Evolutionary conservation across 2,329 filamentous ascomycete genomes (phyloP).

Genomic region (Xylaria sp.): DNA sequence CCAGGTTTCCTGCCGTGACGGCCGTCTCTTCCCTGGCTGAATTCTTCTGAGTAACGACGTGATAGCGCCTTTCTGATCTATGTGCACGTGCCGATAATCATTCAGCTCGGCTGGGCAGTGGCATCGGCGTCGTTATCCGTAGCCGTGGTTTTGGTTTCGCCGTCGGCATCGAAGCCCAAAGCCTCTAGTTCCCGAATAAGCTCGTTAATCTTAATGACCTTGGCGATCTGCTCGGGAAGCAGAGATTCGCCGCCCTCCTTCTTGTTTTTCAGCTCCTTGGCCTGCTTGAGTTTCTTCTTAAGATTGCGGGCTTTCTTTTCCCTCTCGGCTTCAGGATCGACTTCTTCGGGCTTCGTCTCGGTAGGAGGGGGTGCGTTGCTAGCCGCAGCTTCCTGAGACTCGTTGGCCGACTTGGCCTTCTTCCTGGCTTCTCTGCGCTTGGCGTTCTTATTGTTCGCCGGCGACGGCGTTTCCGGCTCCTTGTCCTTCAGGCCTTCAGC

Average conservation of each 20-base stretch:
- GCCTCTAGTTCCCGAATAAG: constrained; percentile 87
- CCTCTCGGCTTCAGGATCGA: constrained; percentile 78
- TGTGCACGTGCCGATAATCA: background rate
- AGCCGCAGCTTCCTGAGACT: constrained; percentile 70
- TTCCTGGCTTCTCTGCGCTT: constrained; percentile 72
- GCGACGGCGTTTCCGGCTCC: constrained; percentile 58
- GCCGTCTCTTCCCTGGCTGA: background rate
- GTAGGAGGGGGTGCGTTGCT: constrained; percentile 50
- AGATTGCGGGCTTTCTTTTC: constrained; percentile 94
- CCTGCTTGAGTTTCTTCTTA: constrained; percentile 95
- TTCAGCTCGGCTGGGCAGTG: constrained; percentile 27
- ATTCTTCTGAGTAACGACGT: background rate
- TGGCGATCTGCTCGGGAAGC: constrained; percentile 94
- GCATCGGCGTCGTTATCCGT: background rate
- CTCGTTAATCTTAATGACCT: constrained; percentile 97
- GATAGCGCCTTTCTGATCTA: background rate
- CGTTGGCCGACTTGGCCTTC: constrained; percentile 65
- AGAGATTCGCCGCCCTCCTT: constrained; percentile 87
- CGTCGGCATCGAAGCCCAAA: constrained; percentile 85
- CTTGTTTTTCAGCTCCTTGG: constrained; percentile 88
- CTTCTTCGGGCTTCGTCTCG: constrained; percentile 54
- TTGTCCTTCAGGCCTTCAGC: constrained; percentile 69
- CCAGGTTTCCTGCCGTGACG: constrained; percentile 23
- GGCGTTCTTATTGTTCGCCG: constrained; percentile 83
- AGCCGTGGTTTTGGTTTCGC: constrained; percentile 61